These are phyloP conservation scores for Aspergillus sp. DNA, from an alignment of 2,329 filamentous ascomycete genomes.

Conservation along the genomic window DNA sequence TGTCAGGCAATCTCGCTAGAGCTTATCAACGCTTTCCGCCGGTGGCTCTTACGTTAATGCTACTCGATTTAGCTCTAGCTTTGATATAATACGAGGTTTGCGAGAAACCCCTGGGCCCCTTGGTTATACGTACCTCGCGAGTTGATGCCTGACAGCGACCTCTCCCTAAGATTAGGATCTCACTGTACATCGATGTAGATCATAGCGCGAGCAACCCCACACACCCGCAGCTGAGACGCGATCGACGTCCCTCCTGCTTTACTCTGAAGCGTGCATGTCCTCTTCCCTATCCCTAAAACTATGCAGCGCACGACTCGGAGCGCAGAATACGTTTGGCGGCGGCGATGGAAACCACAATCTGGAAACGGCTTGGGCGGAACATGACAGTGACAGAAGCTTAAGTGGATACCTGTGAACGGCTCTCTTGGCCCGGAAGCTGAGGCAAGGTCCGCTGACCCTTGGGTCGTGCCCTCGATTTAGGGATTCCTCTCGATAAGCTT, in stretches of 20 bases:
- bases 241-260: neutral
- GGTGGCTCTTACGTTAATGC: neutral
- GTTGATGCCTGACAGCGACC: neutral
- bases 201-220: constrained; percentile 22
- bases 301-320: neutral
- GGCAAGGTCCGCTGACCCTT: neutral
- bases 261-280: neutral
- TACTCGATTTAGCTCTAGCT: neutral
- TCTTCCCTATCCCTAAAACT: neutral
- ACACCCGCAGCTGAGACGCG: neutral
- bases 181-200: constrained; percentile 15
- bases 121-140: neutral
- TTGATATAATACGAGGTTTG: neutral
- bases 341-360: neutral
- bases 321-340: neutral
- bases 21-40: neutral
- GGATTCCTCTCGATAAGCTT: neutral
- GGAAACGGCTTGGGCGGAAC: neutral
- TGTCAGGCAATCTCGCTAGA: constrained; percentile 1
- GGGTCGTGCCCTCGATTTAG: neutral
- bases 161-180: neutral
- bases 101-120: neutral
- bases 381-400: neutral
- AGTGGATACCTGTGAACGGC: neutral
- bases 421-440: neutral